Percentiles rank a stretch among this genome's conserved stretches.
Conservation (phyloP, 176 grass and related monocot species). For the Carex cristatella region DNA sequence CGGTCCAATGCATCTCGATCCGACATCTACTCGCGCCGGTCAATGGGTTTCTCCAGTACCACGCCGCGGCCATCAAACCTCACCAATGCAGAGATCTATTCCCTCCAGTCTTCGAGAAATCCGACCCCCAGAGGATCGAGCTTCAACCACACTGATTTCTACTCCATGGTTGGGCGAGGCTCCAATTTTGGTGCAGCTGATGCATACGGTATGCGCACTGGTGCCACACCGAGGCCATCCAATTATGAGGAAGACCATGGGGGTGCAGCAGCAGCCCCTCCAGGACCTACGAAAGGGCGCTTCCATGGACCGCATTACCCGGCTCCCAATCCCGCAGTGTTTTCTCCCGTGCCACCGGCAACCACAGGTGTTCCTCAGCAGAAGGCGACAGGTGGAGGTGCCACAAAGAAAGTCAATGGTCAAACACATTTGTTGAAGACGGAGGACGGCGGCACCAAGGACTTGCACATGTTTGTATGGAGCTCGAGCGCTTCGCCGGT, state of each 20-base stretch:
- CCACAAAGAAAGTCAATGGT: conserved; percentile 44
- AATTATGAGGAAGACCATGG: conserved; percentile 89
- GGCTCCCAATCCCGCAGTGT: conserved; percentile 67
- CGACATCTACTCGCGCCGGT: conserved; percentile 77
- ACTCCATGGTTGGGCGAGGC: conserved; percentile 92
- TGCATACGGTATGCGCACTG: conserved; percentile 57
- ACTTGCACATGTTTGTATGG: conserved; percentile 99
- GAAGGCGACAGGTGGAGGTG: conserved; percentile 25
- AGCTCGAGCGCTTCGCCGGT: conserved; percentile 98
- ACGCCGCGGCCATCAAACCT: conserved; percentile 92
- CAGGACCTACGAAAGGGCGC: conserved; percentile 29
- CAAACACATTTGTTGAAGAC: conserved; percentile 51
- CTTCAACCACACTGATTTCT: conserved; percentile 99
- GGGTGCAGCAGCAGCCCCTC: background rate
- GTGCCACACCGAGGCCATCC: conserved; percentile 66
- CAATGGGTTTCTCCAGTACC: conserved; percentile 74
- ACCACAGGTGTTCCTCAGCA: conserved; percentile 31
- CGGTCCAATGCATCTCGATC: conserved; percentile 88
- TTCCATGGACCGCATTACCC: conserved; percentile 67
- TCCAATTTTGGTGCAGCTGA: conserved; percentile 80
- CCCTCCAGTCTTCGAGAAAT: conserved; percentile 89
- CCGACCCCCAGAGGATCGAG: conserved; percentile 90
- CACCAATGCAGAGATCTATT: conserved; percentile 99
- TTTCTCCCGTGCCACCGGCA: conserved; percentile 43
- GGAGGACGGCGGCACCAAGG: conserved; percentile 75